A percentile compares a stretch with the other conserved stretches of the same genome.
Evolutionary conservation across 495 filamentous ascomycete genomes (phyloP).

Genomic region (Talaromyces proteolyticus): DNA sequence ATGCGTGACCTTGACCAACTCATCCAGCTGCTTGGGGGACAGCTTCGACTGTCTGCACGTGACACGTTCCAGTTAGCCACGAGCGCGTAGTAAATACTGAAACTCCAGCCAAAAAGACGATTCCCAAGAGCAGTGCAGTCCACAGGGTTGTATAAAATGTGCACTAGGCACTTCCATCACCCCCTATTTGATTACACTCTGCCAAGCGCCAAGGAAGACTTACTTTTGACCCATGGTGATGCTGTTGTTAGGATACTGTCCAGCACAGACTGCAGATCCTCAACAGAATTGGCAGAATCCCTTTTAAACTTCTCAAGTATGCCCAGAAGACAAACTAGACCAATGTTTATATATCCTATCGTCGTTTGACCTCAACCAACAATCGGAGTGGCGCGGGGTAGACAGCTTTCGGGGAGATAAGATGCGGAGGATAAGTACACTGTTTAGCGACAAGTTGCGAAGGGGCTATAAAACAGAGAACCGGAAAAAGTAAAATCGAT

Average conservation of each 20-base stretch:
- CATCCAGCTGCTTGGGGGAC: slow-evolving; percentile 86
- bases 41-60: slow-evolving; percentile 79
- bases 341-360: no score
- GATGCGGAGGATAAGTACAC: no score
- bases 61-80: neutral
- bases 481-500: no score
- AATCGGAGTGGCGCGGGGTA: neutral
- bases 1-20: slow-evolving; percentile 92
- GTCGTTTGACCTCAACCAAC: neutral
- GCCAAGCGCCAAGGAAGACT: neutral
- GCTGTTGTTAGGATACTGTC: neutral
- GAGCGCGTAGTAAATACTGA: neutral
- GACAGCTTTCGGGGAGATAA: neutral
- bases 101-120: no score
- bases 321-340: no score
- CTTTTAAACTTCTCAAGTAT: no score
- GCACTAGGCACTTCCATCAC: no score
- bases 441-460: neutral
- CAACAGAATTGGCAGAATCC: no score
- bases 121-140: no score
- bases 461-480: no score
- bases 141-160: no score
- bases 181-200: neutral
- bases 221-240: slow-evolving; percentile 6
- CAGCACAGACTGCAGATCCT: slow-evolving; percentile 2